Percentiles rank a stretch among this genome's conserved stretches.
phyloP scores from a whole-genome alignment of 768 basidiomycete genomes.

The Mrakia frigida region DNA sequence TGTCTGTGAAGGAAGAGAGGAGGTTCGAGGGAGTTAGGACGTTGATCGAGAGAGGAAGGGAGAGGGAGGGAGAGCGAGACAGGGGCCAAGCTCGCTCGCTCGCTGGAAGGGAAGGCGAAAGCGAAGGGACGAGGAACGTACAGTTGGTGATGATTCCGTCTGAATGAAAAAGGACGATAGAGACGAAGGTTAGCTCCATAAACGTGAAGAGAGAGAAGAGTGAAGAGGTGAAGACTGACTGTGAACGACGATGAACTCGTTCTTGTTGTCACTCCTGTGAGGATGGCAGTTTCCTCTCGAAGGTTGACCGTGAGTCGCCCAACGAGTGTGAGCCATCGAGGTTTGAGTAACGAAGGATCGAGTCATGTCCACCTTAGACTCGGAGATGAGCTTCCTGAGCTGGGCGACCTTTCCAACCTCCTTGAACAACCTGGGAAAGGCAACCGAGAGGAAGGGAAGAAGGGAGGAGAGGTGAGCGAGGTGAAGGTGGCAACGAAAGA shows the following conservation, averaged over 20 bases:
- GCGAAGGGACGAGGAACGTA: not conserved
- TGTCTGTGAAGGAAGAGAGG: conserved; percentile 39
- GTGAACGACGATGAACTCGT: conserved; percentile 90
- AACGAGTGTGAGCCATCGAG: conserved; percentile 97
- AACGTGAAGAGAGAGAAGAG: too few species aligned
- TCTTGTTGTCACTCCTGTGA: conserved; percentile 67
- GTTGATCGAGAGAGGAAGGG: not conserved
- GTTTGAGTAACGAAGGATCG: conserved; percentile 80
- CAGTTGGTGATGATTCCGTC: conserved; percentile 96
- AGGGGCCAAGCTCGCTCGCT: not conserved
- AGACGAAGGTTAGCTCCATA: not conserved
- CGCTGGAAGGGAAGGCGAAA: conserved; percentile 32
- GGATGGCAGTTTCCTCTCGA: conserved; percentile 90
- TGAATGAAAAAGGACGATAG: conserved; percentile 14
- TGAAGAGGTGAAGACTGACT: conserved; percentile 45
- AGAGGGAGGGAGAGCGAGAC: not conserved
- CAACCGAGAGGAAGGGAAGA: not conserved
- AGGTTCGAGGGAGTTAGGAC: not conserved
- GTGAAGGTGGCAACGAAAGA: not conserved
- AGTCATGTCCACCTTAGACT: conserved; percentile 62
- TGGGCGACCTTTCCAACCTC: conserved; percentile 96
- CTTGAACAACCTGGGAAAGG: conserved; percentile 61
- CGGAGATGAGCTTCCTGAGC: conserved; percentile 80
- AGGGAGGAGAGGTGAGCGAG: not conserved
- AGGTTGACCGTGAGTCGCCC: conserved; percentile 96